Evolutionary conservation across 208 protist species (phyloP), one percentile per base, ranked within the genome.

Genomic region (Crithidia thermophila): DNA sequence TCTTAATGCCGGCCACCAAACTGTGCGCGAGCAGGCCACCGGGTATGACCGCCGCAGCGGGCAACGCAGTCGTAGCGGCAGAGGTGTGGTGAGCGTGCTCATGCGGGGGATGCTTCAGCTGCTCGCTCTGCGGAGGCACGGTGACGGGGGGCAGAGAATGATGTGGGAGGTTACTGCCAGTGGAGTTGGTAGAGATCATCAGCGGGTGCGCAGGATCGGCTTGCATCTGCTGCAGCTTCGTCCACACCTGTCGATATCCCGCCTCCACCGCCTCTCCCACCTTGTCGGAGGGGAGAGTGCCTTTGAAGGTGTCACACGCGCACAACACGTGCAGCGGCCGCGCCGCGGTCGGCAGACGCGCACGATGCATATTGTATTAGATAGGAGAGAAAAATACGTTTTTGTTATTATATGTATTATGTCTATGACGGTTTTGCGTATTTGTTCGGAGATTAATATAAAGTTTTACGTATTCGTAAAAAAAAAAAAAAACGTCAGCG

Each of bases 291-390:
- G 82, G 62, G 21, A 90, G 62, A 4, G 85, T 93, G 25, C 87
- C 90, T 55, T 95, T 95, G 67, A 95, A 95, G 16, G 85, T 81
- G 67, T 93, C 90, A 58, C 75, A 85, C 43, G 85, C 83, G 14
- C 77, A 65, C 18, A 95, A 64, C 5, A 93, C 59, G 16, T 55
- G 58, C 53, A 64, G 43, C 5, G 51, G 34, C 25, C 34, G 43
- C 9, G 58, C 2, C n/a, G 58, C 30, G 1, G 43, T 3, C 1
- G 28, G 13, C 0, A 31, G 42, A 18, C 31, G 58, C 37, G 43
- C 37, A 14, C 16, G 31, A 33, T 47, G 18, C 58, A 52, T 64
- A 23, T 10, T 47, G 36, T 10, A 5, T 20, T 36, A 7, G 23
- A 23, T 50, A 30, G 7, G 3, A 4, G 45, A 25, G 47, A 46